Evolutionary conservation across 1,284 basidiomycete genomes (phyloP), one percentile per base, ranked within the genome.

Genomic region (Ganoderma lingzhi): DNA sequence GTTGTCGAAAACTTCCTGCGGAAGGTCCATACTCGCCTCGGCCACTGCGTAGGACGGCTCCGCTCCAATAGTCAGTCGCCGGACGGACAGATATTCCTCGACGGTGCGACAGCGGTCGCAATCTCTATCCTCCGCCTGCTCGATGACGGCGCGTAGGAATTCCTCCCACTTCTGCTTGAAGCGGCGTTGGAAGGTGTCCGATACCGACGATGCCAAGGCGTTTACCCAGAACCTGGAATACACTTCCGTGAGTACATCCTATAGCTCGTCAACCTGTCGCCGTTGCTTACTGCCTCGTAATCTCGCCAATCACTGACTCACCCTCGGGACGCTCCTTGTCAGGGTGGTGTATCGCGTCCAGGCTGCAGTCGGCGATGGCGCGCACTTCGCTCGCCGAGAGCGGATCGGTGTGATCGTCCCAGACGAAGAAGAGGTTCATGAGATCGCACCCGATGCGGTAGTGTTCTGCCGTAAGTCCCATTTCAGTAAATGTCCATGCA

Each of bases 21-120:
- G 80, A 12, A 84, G 71, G 59, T 81, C 78, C 30, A 82, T 64
- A 39, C 73, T 75, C 44, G 80, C 74, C 41, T 81, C 80, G 37
- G 81, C 70, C 23, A 82, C 70, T 19, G 77, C 80, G 73, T 80
- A 82, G 17, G 73, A 76, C 2, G 82, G 80, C 64, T 75, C 73
- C 62, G 76, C 77, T 2, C 80, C 82, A 58, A 73, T 73, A 60
- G 77, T 81, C 35, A 80, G 75, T 17, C 82, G 75, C 39, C 82
- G 77, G 32, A 76, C 71, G 23, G 71, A 67, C 39, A 83, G 70
- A 70, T 82, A 83, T 19, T 75, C 70, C 17, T 82, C 79, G 41
- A 82, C 71, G 48, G 74, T 76, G 2, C 76, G 79, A 42, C 79
- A 63, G 23, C 66, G 70, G 8, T 71, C 72, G 30, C 65, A 58